Evolutionary conservation across 2,329 filamentous ascomycete genomes (phyloP).

Genomic region (Xylogone sp.): DNA sequence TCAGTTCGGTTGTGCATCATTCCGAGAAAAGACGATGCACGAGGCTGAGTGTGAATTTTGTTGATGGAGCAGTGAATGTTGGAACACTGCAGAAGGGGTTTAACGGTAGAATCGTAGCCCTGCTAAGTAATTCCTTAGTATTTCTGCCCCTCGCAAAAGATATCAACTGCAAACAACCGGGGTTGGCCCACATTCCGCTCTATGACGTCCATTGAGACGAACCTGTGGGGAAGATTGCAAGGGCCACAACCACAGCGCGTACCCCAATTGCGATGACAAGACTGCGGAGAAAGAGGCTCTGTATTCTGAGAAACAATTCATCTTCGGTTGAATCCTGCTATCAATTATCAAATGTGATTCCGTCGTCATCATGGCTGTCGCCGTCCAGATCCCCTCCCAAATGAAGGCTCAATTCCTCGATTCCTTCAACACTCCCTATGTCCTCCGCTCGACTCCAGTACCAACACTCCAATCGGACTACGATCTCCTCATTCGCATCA

Average conservation of each 20-base stretch:
- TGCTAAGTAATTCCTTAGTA: too few relatives aligned
- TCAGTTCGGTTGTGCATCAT: background rate
- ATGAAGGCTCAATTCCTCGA: constrained; percentile 6
- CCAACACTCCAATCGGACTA: constrained; percentile 1
- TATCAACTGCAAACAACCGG: too few relatives aligned
- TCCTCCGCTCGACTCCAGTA: constrained; percentile 1
- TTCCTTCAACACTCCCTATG: constrained; percentile 5
- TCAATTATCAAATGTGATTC: background rate
- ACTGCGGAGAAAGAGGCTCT: too few relatives aligned
- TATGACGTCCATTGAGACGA: too few relatives aligned
- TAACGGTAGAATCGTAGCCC: background rate
- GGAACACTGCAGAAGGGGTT: background rate
- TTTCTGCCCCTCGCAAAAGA: too few relatives aligned
- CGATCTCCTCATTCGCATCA: constrained; percentile 3
- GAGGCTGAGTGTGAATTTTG: background rate
- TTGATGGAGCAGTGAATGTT: background rate
- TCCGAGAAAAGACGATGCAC: background rate
- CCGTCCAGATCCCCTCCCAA: background rate
- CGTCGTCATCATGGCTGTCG: background rate
- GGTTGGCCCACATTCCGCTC: too few relatives aligned
- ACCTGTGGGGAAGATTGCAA: too few relatives aligned
- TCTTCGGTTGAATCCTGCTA: background rate
- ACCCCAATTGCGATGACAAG: too few relatives aligned
- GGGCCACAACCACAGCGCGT: too few relatives aligned
- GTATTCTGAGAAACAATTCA: too few relatives aligned